Conservation (phyloP, 495 filamentous ascomycete genomes). For the Aspergillus sclerotioniger region DNA sequence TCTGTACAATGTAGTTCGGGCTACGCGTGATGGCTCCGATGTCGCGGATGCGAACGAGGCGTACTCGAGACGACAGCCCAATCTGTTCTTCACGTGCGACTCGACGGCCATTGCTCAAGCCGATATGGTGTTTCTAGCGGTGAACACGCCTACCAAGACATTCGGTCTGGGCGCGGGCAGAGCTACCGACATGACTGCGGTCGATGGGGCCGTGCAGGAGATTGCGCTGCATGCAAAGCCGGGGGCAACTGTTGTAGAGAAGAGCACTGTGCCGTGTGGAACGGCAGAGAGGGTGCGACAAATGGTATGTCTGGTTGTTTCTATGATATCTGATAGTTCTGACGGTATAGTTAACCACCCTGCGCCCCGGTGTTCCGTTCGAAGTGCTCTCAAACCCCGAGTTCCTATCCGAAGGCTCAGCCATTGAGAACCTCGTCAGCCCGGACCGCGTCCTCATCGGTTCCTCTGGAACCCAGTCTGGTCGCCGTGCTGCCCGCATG, state of each 20-base stretch:
- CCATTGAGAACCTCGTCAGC: constrained; percentile 64
- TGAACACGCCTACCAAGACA: constrained; percentile 79
- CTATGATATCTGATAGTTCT: constrained; percentile 4
- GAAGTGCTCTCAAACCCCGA: constrained; percentile 84
- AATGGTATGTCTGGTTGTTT: constrained; percentile 54
- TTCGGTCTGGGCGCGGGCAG: constrained; percentile 66
- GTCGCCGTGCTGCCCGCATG: constrained; percentile 58
- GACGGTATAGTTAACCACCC: constrained; percentile 39
- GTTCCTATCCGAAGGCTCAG: constrained; percentile 78
- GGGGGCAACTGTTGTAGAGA: constrained; percentile 78
- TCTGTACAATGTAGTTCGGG: constrained; percentile 62
- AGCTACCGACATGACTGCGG: constrained; percentile 68
- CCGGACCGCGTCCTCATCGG: constrained; percentile 81
- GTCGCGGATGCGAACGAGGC: not conserved
- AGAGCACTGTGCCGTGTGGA: constrained; percentile 77
- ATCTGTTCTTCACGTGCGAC: constrained; percentile 71
- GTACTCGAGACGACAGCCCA: constrained; percentile 37
- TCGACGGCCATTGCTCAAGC: constrained; percentile 59
- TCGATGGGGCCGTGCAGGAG: constrained; percentile 67
- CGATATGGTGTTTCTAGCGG: constrained; percentile 74
- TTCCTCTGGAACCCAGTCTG: constrained; percentile 54
- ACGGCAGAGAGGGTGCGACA: constrained; percentile 70
- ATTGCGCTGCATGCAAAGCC: constrained; percentile 64
- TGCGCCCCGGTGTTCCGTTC: constrained; percentile 61
- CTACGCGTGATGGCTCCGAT: constrained; percentile 57